Evolutionary conservation across 805 yeast species (phyloP).

Genomic region (Saccharomyces cerevisiae): DNA sequence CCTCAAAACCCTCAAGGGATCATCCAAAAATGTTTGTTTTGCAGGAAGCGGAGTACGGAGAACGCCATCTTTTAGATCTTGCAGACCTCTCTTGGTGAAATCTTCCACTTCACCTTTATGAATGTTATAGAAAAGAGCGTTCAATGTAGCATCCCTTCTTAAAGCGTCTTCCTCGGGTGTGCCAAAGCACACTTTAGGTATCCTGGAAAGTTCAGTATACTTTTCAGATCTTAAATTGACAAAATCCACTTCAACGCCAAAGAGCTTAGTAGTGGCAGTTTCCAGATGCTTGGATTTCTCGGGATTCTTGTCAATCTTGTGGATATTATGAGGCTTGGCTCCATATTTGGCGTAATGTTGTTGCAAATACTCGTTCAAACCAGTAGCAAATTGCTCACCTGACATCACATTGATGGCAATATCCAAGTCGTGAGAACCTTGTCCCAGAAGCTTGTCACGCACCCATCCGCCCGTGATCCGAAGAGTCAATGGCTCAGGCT

Average conservation of each 20-base stretch:
- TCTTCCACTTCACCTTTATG: slow-evolving; percentile 68
- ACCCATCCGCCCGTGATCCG: slow-evolving; percentile 99
- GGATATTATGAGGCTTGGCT: slow-evolving; percentile 40
- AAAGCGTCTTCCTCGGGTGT: slow-evolving; percentile 87
- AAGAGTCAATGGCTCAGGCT: slow-evolving; percentile 15
- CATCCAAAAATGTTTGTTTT: slow-evolving; percentile 78
- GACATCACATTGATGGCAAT: slow-evolving; percentile 79
- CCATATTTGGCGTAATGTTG: slow-evolving; percentile 29
- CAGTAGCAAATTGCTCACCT: slow-evolving; percentile 78
- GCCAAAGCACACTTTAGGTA: slow-evolving; percentile 79
- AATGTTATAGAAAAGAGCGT: slow-evolving; percentile 84
- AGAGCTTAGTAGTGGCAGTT: slow-evolving; percentile 86
- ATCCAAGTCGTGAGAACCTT: slow-evolving; percentile 78
- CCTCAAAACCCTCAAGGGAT: slow-evolving; percentile 84
- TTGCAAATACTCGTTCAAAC: slow-evolving; percentile 44
- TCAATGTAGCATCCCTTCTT: slow-evolving; percentile 91
- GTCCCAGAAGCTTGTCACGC: slow-evolving; percentile 81
- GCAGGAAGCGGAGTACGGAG: slow-evolving; percentile 87
- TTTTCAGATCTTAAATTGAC: slow-evolving; percentile 85
- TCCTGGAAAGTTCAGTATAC: slow-evolving; percentile 74
- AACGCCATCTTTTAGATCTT: slow-evolving; percentile 61
- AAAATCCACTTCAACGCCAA: slow-evolving; percentile 82
- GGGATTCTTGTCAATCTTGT: slow-evolving; percentile 85
- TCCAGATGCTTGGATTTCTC: slow-evolving; percentile 94
- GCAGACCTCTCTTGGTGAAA: slow-evolving; percentile 65